Conservation (phyloP, 176 grass and related monocot genomes). For the Thalia dealbata region DNA sequence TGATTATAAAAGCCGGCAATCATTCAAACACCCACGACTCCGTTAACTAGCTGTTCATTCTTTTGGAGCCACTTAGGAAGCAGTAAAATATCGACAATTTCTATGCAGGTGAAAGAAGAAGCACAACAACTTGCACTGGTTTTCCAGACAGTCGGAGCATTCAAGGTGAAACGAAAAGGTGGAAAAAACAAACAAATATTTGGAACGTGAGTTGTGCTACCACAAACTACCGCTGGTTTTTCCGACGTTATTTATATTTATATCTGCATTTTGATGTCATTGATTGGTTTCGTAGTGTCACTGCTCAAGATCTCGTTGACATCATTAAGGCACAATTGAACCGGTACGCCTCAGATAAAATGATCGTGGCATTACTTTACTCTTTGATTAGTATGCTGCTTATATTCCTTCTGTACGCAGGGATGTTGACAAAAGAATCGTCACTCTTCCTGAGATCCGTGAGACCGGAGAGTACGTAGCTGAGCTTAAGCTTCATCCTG, state of each 20-base stretch:
- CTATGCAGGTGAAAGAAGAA: conserved; percentile 74
- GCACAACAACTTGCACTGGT: conserved; percentile 70
- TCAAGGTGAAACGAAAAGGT: conserved; percentile 84
- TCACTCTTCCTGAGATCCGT: conserved; percentile 73
- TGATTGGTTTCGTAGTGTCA: conserved; percentile 40
- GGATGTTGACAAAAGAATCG: conserved; percentile 57
- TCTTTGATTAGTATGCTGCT: neutral
- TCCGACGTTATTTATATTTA: neutral
- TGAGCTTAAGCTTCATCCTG: conserved; percentile 82
- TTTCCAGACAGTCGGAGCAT: conserved; percentile 72
- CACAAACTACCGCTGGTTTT: neutral
- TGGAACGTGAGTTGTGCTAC: conserved; percentile 53
- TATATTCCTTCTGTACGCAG: conserved; percentile 24
- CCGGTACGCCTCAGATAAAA: conserved; percentile 30
- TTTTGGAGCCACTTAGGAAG: neutral
- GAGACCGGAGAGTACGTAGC: conserved; percentile 76
- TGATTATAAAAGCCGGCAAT: neutral
- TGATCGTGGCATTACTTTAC: neutral
- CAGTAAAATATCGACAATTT: neutral
- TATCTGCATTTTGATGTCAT: neutral
- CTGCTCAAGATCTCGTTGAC: conserved; percentile 80
- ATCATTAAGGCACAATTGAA: conserved; percentile 84
- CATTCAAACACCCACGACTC: neutral
- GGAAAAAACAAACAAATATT: conserved; percentile 79
- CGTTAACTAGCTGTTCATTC: neutral